A percentile compares a stretch with the other conserved stretches of the same genome.
Evolutionary conservation across 2,329 filamentous ascomycete species (phyloP).

Genomic region (Aspergillus hiratsukae): DNA sequence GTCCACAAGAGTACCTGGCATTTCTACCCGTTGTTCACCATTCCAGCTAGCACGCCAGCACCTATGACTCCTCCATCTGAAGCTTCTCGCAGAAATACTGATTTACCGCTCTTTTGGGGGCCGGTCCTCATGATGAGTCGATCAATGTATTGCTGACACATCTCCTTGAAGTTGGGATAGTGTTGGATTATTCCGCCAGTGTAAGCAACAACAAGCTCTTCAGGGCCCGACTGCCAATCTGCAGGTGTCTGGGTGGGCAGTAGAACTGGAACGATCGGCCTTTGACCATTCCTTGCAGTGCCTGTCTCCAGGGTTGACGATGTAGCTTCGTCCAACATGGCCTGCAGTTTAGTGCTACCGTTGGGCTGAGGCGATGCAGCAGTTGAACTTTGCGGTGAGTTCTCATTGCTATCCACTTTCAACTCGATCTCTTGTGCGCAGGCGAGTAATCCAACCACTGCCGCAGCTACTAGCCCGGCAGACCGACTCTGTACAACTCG

Average conservation of each 20-base stretch:
- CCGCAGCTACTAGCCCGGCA: constrained; percentile 68
- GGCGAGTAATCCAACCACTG: constrained; percentile 64
- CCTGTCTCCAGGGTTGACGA: constrained; percentile 5
- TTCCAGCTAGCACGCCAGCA: constrained; percentile 52
- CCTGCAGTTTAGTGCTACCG: constrained; percentile 16
- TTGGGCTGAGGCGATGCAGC: constrained; percentile 24
- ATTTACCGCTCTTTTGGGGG: constrained; percentile 44
- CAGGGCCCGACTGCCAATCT: constrained; percentile 42
- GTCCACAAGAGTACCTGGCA: background rate
- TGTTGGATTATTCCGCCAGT: constrained; percentile 77
- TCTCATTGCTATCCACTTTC: constrained; percentile 36
- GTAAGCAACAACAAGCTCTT: constrained; percentile 71
- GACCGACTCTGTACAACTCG: constrained; percentile 68
- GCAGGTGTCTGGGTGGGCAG: constrained; percentile 29
- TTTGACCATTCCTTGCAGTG: constrained; percentile 7
- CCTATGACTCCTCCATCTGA: constrained; percentile 53
- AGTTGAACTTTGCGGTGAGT: constrained; percentile 27
- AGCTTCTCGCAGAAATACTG: constrained; percentile 49
- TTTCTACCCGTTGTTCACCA: constrained; percentile 30
- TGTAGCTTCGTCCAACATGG: constrained; percentile 11
- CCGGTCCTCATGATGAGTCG: constrained; percentile 45
- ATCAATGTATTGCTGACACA: constrained; percentile 67
- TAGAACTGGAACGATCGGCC: constrained; percentile 35
- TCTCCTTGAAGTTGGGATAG: constrained; percentile 67
- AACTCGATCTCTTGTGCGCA: constrained; percentile 62